Evolutionary conservation across 2,329 filamentous ascomycete genomes (phyloP), one percentile per base, ranked within the genome.

Genomic region (Graphilbum ipis-grandicollis): DNA sequence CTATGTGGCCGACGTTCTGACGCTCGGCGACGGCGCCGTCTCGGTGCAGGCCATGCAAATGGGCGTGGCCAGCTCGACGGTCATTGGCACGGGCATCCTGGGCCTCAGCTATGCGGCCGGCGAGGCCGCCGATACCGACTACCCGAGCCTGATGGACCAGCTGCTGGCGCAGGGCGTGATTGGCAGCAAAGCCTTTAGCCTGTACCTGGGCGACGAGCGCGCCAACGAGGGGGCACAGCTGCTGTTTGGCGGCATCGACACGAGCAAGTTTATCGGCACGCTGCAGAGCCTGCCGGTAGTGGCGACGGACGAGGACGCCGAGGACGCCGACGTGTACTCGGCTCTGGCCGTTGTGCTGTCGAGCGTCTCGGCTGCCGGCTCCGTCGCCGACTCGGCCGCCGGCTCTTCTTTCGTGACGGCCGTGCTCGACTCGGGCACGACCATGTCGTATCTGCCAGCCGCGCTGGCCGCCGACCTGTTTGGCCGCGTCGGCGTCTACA

Each of bases 191-290:
- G 73, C 74, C 4, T 84, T 79, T 56, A 81, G 75, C 42, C 55
- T 85, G 19, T 83, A 75, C 60, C 59, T 72, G 39, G 62, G 66
- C 45, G 59, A 66, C 48, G 49, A 60, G 25, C 62, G 70, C 37
- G 64, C 72, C 5, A 65, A 63, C 19, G 67, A 63, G 1, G 77
- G 77, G 31, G 69, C 61, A n/a, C n/a, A n/a, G 42, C 71, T 81
- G 42, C 59, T 82, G 13, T 81, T 82, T 44, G 77, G 77, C 39
- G 77, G 76, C 34, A 63, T 81, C 39, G 75, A 82, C 55, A 75
- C 65, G 1, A 64, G 63, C 41, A 80, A 80, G 53, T 82, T 70
- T 55, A 58, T 63, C 4, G 75, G 75, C 37, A 46, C 28, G 28
- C 28, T 29, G 9, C 9, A 29, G 28, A 29, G 56, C 12, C 60